Evolutionary conservation across 1,284 basidiomycete species (phyloP), one percentile per base, ranked within the genome.

Genomic region (Blastosporella zonata): DNA sequence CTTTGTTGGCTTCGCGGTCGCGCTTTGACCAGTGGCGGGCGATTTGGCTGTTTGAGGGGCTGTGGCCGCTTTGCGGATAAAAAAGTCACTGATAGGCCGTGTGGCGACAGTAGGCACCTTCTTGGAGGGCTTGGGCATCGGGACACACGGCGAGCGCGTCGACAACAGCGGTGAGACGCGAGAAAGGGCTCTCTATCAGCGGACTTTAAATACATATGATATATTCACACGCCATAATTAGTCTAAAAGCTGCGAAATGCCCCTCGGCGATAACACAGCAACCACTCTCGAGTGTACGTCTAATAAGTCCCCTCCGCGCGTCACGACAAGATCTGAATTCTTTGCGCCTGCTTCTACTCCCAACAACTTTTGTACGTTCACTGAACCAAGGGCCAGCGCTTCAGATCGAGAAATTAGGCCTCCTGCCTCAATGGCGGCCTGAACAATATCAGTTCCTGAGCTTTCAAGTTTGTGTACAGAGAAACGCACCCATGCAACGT

Each of bases 401-500:
- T 79, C 62, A 44, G 73, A 65, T 59, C 77, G 78, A 23, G 71
- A 69, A 18, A 90, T 68, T 3, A 66, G 60, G 3, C 75, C 77
- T 2, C 69, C 67, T 6, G 74, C 68, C 53, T 79, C 77, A 18
- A 79, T 75, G 21, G 87, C 84, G 50, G 72, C 64, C 67, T 73
- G 44, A 13, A 15, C 18, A 25, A 38, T 15, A 22, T 45, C 23
- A 49, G 22, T 22, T 35, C 3, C 21, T 38, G 27, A 33, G 20
- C n/a, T 20, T 15, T 6, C 7, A 12, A 20, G 4, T n/a, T 6
- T 6, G 37, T 21, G 22, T n/a, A 20, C 22, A 25, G 9, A 40
- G 38, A 8, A 20, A 66, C 71, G 27, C 55, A 82, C 82, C 85
- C 85, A 88, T 15, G 79, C 83, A 28, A 82, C 69, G 55, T 91